Percentiles rank a stretch among this genome's conserved stretches.
phyloP scores from a whole-genome alignment of 805 yeast genomes.

The Vanderwaltozyma yarrowii region DNA sequence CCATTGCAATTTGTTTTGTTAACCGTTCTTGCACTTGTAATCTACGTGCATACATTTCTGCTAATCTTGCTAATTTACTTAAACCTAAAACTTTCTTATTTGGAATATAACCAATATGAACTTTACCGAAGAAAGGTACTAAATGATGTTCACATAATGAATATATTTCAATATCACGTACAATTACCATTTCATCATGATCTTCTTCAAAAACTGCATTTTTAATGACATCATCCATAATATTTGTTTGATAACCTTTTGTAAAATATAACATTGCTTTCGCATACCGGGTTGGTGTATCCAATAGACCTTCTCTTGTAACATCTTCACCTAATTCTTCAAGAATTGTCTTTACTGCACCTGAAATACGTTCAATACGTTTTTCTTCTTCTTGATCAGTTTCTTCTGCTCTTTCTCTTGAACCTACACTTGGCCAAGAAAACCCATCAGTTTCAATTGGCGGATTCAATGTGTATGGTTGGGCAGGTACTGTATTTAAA shows the following conservation, averaged over 20 bases:
- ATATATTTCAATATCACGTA: slow-evolving; percentile 83
- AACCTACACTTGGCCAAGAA: slow-evolving; percentile 90
- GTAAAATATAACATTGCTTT: slow-evolving; percentile 94
- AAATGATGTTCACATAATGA: slow-evolving; percentile 95
- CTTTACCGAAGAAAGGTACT: slow-evolving; percentile 95
- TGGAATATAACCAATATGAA: slow-evolving; percentile 97
- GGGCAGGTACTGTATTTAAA: slow-evolving; percentile 63
- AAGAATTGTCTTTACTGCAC: slow-evolving; percentile 64
- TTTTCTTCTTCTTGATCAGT: slow-evolving; percentile 51
- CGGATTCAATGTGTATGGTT: slow-evolving; percentile 73
- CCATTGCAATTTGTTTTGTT: slow-evolving; percentile 96
- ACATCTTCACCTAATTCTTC: slow-evolving; percentile 88
- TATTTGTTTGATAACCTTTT: slow-evolving; percentile 91
- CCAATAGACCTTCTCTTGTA: slow-evolving; percentile 76
- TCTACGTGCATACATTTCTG: slow-evolving; percentile 93
- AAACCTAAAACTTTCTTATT: slow-evolving; percentile 86
- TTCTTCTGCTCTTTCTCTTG: slow-evolving; percentile 65
- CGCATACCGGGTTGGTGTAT: slow-evolving; percentile 94
- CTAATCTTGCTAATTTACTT: slow-evolving; percentile 86
- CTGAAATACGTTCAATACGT: slow-evolving; percentile 70
- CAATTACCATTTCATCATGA: slow-evolving; percentile 98
- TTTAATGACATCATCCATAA: slow-evolving; percentile 75
- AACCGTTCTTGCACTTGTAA: slow-evolving; percentile 96
- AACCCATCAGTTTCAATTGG: slow-evolving; percentile 86
- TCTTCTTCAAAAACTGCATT: slow-evolving; percentile 96